Base-by-base conservation (phyloP, 176 grass and related monocot genomes). In the Carex parvula region DNA sequence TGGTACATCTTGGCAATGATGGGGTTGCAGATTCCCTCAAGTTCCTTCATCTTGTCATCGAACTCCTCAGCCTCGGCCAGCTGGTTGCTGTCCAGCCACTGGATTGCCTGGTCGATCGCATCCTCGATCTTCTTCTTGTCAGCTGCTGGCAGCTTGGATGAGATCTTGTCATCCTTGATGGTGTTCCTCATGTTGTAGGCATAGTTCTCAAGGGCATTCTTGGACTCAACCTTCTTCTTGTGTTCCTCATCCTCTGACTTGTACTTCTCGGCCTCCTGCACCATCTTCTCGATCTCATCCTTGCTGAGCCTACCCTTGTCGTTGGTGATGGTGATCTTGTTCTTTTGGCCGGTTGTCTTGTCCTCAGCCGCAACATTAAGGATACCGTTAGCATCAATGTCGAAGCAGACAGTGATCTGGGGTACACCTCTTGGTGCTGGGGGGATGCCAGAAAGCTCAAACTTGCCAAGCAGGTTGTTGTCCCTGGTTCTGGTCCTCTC, bases 1-100 rank as follows among this genome's bases (percentile, higher is more conserved):
- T 97, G 92, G 84, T 97, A 94, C 94, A 97, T 97, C 91, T 97
- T 97, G 15, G 94, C 91, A 62, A 97, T 92, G 79, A 97, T 94
- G 16, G 94, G 94, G 82, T 97, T 97, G 90, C 91, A 94, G 68
- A 97, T 62, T 54, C 88, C 83, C 84, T 97, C 94, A 41, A 97
- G 62, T 66, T 97, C 94, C 85, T 97, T 97, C 94, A 92, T 94
- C 92, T 97, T 97, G 52, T 96, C 94, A 21, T 96, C 94, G 1
- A 96, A 96, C 77, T 96, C 94, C 5, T 96, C 94, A 1, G 88
- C 77, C 87, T 96, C 94, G 0, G 94, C 94, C 20, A 96, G 73
- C 87, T 96, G 94, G 80, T 96, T 96, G 75, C 55, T 83, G 86
- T 96, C 94, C 6, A 96, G 89, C 94, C 94, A 93, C 29, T 60